Base-by-base conservation (phyloP, 371 early-diverging fungal species). In the Lichtheimia ornata region DNA sequence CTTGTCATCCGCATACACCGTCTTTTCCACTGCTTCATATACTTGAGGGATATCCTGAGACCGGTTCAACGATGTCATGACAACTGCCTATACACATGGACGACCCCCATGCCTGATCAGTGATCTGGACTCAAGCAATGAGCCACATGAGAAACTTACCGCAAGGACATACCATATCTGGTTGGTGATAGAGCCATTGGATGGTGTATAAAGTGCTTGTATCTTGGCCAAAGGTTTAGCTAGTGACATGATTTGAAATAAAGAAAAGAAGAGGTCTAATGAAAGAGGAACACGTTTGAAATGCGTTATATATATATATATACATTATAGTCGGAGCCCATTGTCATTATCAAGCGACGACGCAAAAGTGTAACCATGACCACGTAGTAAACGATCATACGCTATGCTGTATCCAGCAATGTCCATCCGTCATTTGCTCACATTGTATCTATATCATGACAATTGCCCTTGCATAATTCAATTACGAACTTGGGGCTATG, bases 21-120 rank as follows among this genome's bases (percentile, higher is more conserved):
- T 22, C 24, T 58, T 27, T 42, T 59, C 53, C n/a, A 65, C 56
- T 5, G 65, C 24, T 4, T 30, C 7, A 56, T 77, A 77, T 17
- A 77, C 52, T 18, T 28, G 45, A 13, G 58, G 58, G 40, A 58
- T 50, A 25, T 58, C 58, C 17, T 58, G 49, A 7, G 50, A 25
- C 15, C 25, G 12, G 49, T 58, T 58, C 50, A 58, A 7, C 28
- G 58, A 45, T 12, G 27, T 54, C 54, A 61, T 49, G 61, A 54
- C 57, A 4, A 56, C 57, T 2, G 57, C 57, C 57, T 56, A 18
- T n/a, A 4, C 6, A 6, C 24, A 22, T 20, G 18, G 12, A n/a
- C n/a, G n/a, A n/a, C n/a, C n/a, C 28, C 15, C 27, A 3, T n/a
- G 17, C 30, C 13, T 22, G 17, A 18, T 27, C 53, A 53, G 6